Conservation (phyloP, 2,329 filamentous ascomycete genomes). For the Elsinoe batatas region DNA sequence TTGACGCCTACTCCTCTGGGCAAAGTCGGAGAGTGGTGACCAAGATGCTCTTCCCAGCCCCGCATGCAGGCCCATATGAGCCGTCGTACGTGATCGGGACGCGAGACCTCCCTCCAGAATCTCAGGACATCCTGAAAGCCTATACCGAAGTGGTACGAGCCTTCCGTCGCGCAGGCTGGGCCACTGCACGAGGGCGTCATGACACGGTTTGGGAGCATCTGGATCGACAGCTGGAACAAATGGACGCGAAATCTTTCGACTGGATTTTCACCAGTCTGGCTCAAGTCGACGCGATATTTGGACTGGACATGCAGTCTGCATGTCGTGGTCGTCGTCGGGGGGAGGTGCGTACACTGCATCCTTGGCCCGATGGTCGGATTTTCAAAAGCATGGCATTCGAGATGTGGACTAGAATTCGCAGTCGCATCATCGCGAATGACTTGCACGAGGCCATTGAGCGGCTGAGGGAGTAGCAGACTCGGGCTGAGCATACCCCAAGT, state of each 20-base stretch:
- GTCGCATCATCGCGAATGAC: no score
- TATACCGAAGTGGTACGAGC: not conserved
- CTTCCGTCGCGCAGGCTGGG: no score
- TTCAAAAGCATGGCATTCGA: no score
- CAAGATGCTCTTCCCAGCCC: not conserved
- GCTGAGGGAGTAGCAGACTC: not conserved
- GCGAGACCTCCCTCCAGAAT: not conserved
- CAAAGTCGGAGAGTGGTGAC: not conserved
- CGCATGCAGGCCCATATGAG: not conserved
- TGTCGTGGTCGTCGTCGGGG: not conserved
- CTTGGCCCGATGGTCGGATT: no score
- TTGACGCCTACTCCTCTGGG: not conserved
- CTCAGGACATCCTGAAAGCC: no score
- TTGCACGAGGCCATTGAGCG: no score
- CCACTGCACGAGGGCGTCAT: no score
- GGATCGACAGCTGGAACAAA: not conserved
- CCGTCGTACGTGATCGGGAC: not conserved
- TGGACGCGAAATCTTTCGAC: not conserved
- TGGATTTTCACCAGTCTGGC: not conserved
- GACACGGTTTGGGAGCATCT: no score
- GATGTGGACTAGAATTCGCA: no score
- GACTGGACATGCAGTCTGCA: not conserved
- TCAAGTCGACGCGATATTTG: not conserved
- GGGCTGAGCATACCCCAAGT: no score
- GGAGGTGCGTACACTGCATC: not conserved